phyloP scores from a whole-genome alignment of 2,329 filamentous ascomycete species.

The Aureobasidium sp. region DNA sequence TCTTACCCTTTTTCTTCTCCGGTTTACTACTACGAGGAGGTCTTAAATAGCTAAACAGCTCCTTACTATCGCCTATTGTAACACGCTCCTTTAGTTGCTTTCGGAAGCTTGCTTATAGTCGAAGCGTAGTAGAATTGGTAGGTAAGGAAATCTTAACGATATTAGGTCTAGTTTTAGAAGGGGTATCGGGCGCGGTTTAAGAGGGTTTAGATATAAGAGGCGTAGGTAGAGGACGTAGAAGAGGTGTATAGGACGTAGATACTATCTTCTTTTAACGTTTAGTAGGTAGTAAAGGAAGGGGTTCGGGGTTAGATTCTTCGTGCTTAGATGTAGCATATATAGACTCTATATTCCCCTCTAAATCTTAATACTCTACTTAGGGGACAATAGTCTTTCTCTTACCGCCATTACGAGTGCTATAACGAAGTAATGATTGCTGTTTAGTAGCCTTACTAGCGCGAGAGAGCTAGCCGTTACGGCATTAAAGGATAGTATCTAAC shows the following conservation, averaged over 20 bases:
- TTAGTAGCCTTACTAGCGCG: neutral
- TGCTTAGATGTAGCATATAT: neutral
- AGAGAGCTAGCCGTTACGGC: neutral
- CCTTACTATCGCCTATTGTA: no score
- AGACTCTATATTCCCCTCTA: neutral
- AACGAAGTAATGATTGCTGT: neutral
- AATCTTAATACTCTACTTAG: neutral
- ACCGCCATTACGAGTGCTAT: neutral
- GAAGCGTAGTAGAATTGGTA: no score
- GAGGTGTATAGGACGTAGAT: neutral
- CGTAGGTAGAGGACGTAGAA: neutral
- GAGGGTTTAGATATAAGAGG: neutral
- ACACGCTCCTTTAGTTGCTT: no score
- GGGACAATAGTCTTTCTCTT: neutral
- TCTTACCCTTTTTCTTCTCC: no score
- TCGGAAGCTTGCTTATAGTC: no score
- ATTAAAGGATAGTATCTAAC: neutral
- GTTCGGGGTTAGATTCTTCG: neutral
- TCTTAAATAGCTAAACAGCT: no score
- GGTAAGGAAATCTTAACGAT: no score
- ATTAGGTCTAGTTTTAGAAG: no score
- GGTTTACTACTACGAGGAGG: no score
- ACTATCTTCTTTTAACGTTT: neutral
- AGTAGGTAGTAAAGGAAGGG: neutral
- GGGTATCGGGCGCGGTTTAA: neutral